phyloP scores from a whole-genome alignment of 306 rosid species.

The Senna siamea region DNA sequence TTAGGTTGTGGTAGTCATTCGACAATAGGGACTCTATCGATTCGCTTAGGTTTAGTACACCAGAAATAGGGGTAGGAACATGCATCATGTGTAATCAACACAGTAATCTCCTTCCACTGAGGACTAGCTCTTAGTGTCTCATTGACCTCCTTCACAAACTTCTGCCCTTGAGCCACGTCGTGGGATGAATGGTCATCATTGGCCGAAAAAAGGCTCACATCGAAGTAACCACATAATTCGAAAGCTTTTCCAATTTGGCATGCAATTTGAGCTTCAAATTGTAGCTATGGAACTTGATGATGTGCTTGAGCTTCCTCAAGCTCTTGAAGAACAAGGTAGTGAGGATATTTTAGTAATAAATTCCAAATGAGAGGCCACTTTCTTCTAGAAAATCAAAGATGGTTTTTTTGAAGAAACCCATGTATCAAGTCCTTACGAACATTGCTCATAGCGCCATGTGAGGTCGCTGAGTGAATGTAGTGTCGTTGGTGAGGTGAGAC shows the following conservation, averaged over 20 bases:
- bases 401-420: constrained; percentile 84
- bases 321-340: no score
- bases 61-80: constrained; percentile 81
- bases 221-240: constrained; percentile 86
- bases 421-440: constrained; percentile 77
- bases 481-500: no score
- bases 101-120: constrained; percentile 91
- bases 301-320: no score
- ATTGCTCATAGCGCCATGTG: constrained; percentile 90
- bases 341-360: no score
- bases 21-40: no score
- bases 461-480: constrained; percentile 91
- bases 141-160: constrained; percentile 85
- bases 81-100: constrained; percentile 92
- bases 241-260: constrained; percentile 73
- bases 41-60: constrained; percentile 87
- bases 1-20: no score
- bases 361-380: no score
- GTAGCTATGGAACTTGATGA: no score
- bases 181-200: constrained; percentile 97
- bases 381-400: constrained; percentile 92
- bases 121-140: no score
- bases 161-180: constrained; percentile 89
- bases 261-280: constrained; percentile 63
- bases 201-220: constrained; percentile 66